phyloP scores from a whole-genome alignment of 2,329 filamentous ascomycete species.

The Ophiostoma sp. region DNA sequence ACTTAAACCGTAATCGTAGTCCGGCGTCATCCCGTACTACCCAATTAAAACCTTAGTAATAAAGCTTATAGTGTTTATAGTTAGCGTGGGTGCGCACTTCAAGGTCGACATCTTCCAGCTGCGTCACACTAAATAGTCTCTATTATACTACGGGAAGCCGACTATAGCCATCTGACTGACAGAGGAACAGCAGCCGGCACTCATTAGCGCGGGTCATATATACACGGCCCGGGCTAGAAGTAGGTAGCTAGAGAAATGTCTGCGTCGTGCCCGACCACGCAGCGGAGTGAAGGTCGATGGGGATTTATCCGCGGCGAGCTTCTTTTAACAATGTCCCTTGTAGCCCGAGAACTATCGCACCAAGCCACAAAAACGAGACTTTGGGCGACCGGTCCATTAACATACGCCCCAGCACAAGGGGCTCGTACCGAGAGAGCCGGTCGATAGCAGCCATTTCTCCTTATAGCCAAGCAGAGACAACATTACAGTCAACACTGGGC shows the following conservation, averaged over 20 bases:
- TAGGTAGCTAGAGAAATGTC: slow-evolving; percentile 35
- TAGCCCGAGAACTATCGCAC: slow-evolving; percentile 32
- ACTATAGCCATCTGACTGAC: slow-evolving; percentile 31
- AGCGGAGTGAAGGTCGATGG: slow-evolving; percentile 35
- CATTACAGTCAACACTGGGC: slow-evolving; percentile 35
- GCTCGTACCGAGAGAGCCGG: slow-evolving; percentile 25
- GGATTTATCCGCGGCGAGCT: slow-evolving; percentile 33
- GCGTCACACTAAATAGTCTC: slow-evolving; percentile 37
- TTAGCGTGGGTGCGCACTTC: slow-evolving; percentile 35
- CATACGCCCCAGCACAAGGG: slow-evolving; percentile 32
- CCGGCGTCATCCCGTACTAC: slow-evolving; percentile 24
- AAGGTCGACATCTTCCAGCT: slow-evolving; percentile 35
- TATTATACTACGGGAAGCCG: slow-evolving; percentile 35
- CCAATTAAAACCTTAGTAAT: slow-evolving; percentile 33
- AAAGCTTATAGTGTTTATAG: slow-evolving; percentile 33
- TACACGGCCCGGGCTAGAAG: slow-evolving; percentile 26
- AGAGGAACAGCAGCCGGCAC: slow-evolving; percentile 36
- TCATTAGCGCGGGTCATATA: slow-evolving; percentile 34
- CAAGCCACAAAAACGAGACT: slow-evolving; percentile 35
- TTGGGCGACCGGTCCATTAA: slow-evolving; percentile 33
- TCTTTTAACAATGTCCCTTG: slow-evolving; percentile 30
- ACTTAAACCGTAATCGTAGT: neutral
- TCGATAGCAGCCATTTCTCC: slow-evolving; percentile 34
- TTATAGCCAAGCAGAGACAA: slow-evolving; percentile 36
- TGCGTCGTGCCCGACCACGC: slow-evolving; percentile 36